Conservation (phyloP, 2,329 filamentous ascomycete genomes). For the Fusarium neocosmosporiellum region DNA sequence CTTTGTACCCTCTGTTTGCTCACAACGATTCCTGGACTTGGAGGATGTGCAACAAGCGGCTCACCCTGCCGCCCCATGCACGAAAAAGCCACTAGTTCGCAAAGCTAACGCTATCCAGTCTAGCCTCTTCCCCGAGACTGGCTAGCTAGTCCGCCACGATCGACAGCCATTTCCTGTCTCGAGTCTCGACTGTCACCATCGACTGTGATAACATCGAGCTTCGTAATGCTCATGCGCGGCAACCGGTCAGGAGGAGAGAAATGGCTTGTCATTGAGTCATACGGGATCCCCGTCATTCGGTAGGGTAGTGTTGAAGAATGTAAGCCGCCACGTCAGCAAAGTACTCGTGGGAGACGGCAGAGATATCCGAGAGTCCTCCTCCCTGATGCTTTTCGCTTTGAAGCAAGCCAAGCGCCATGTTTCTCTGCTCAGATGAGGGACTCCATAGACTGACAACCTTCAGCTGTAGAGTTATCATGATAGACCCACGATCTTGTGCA, state of each 20-base stretch:
- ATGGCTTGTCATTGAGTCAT: not conserved
- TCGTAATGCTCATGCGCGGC: not conserved
- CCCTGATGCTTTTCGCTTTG: conserved; percentile 14
- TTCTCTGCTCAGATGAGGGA: conserved; percentile 18
- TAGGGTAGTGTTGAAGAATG: conserved; percentile 16
- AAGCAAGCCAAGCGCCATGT: conserved; percentile 5
- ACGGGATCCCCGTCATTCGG: conserved; percentile 4
- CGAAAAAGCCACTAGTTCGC: conserved; percentile 7
- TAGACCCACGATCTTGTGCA: conserved; percentile 15
- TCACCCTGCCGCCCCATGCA: not conserved
- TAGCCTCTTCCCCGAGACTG: not conserved
- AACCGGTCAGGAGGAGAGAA: not conserved
- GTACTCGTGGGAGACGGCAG: conserved; percentile 22
- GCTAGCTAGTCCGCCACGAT: not conserved
- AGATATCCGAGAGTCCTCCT: conserved; percentile 29
- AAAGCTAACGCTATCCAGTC: conserved; percentile 18
- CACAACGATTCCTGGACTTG: not conserved
- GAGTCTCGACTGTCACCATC: not conserved
- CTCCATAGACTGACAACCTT: conserved; percentile 30
- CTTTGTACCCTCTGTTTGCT: not conserved
- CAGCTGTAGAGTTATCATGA: conserved; percentile 16
- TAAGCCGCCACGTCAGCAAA: conserved; percentile 34
- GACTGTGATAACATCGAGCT: not conserved
- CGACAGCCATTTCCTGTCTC: not conserved
- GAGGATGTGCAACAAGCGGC: not conserved